Evolutionary conservation across 2,329 filamentous ascomycete genomes (phyloP).

Genomic region (Claviceps sp.): DNA sequence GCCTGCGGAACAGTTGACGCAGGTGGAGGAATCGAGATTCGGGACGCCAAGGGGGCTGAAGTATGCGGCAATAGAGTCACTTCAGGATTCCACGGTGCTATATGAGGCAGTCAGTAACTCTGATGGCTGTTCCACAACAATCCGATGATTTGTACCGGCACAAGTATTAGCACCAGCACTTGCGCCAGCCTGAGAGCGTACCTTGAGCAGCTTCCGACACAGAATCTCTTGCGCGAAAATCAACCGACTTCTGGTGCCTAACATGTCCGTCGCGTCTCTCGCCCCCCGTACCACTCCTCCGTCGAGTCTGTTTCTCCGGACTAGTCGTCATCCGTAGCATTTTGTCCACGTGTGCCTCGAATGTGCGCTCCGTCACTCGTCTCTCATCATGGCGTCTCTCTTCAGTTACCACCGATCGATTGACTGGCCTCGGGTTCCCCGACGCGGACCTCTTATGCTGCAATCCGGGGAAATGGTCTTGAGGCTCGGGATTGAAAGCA

Average conservation of each 20-base stretch:
- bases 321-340: slow-evolving; percentile 46
- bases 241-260: slow-evolving; percentile 28
- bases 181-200: slow-evolving; percentile 16
- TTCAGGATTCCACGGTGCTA: slow-evolving; percentile 62
- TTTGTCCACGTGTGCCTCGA: slow-evolving; percentile 49
- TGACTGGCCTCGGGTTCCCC: slow-evolving; percentile 38
- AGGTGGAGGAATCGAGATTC: slow-evolving; percentile 53
- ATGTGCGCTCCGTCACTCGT: slow-evolving; percentile 40
- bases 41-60: slow-evolving; percentile 57
- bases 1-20: slow-evolving; percentile 62
- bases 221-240: slow-evolving; percentile 30
- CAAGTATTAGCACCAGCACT: neutral
- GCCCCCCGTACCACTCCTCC: slow-evolving; percentile 18
- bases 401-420: slow-evolving; percentile 24
- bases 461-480: slow-evolving; percentile 20
- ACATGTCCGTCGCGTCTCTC: slow-evolving; percentile 25
- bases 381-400: slow-evolving; percentile 36
- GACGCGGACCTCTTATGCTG: slow-evolving; percentile 46
- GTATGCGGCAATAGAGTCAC: slow-evolving; percentile 58
- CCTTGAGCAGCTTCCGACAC: slow-evolving; percentile 36
- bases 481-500: slow-evolving; percentile 15
- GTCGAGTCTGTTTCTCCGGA: slow-evolving; percentile 39
- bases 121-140: neutral
- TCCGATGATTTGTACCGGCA: too few relatives aligned
- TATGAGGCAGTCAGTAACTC: slow-evolving; percentile 9